These are phyloP conservation scores for Coniochaeta ligniaria DNA, from an alignment of 2,329 filamentous ascomycete species.

Conservation along the genomic window DNA sequence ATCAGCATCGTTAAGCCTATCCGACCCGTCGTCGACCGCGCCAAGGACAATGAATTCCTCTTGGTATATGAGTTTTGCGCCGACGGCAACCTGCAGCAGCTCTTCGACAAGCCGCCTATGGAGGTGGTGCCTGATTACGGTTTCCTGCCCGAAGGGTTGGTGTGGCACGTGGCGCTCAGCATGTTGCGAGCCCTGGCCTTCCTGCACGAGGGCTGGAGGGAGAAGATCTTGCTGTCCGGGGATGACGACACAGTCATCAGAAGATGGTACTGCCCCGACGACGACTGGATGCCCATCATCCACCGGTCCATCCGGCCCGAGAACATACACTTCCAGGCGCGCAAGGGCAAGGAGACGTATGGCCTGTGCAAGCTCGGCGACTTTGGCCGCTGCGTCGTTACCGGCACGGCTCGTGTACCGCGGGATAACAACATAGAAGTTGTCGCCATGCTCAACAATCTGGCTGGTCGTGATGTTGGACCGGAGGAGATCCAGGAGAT, in stretches of 20 bases:
- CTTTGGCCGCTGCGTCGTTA: conserved; percentile 20
- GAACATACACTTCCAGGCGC: conserved; percentile 45
- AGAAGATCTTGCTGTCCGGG: conserved; percentile 1
- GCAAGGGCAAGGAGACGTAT: conserved; percentile 40
- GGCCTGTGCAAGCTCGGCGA: conserved; percentile 47
- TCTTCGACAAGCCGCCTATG: conserved; percentile 21
- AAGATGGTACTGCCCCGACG: conserved; percentile 17
- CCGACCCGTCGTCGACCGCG: conserved; percentile 7
- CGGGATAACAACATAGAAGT: conserved; percentile 5
- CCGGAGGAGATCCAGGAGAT: background rate
- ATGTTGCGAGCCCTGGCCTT: conserved; percentile 42
- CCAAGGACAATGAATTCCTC: conserved; percentile 16
- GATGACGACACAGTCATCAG: conserved; percentile 11
- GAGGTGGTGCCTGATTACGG: conserved; percentile 9
- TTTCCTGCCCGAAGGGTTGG: conserved; percentile 43
- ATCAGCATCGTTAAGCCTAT: conserved; percentile 23
- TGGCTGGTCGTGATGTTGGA: background rate
- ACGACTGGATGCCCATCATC: conserved; percentile 40
- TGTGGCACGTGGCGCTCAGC: conserved; percentile 47
- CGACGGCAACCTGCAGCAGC: conserved; percentile 36
- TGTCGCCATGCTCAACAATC: background rate
- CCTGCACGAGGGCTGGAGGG: conserved; percentile 39
- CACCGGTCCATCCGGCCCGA: conserved; percentile 37
- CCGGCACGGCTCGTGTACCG: background rate
- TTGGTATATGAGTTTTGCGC: conserved; percentile 47